Evolutionary conservation across 345 rosid species (phyloP), one percentile per base, ranked within the genome.

Genomic region (Populus tremula): DNA sequence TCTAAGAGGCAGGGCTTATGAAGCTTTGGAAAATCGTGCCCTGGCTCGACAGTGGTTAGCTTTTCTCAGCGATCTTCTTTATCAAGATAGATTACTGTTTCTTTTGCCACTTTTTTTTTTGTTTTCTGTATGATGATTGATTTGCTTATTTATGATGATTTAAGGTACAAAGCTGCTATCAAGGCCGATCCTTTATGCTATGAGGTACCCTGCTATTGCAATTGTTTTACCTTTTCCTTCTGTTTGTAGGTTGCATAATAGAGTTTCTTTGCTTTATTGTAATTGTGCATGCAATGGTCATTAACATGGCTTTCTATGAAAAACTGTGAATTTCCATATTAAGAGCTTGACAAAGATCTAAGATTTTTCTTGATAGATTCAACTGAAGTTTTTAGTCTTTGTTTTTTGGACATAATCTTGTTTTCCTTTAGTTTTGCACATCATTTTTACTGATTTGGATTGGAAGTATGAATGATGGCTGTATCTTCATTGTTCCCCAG

Each of bases 121-220:
- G 31, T 31, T 31, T 31, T 31, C 31, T 56, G 6, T 25, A 13
- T 31, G 25, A 36, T 69, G 23, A 43, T 65, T 27, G 14, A 70
- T 73, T 66, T 81, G 41, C 61, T 54, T 41, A 75, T n/a, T 74
- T 75, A 33, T 84, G 77, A 16, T 75, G 73, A 77, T 82, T 75
- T 54, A 71, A 95, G 99, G 99, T 95, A 92, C 82, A 92, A 96
- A 89, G 97, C 95, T 75, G 98, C 99, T 78, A 85, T 96, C 75
- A 96, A 89, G 87, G 97, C 98, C 68, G 99, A 96, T 86, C 98
- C 99, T 63, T 85, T 96, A 70, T 93, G 99, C 84, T 93, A 91
- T 76, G 99, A 96, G 98, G 99, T 92, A 91, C 68, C 76, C 69
- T 70, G 73, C 38, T 16, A 27, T 71, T 50, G 68, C 21, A 25